Evolutionary conservation across 1,139 yeast species (phyloP), one percentile per base, ranked within the genome.

Genomic region (Protomyces macrosporus): DNA sequence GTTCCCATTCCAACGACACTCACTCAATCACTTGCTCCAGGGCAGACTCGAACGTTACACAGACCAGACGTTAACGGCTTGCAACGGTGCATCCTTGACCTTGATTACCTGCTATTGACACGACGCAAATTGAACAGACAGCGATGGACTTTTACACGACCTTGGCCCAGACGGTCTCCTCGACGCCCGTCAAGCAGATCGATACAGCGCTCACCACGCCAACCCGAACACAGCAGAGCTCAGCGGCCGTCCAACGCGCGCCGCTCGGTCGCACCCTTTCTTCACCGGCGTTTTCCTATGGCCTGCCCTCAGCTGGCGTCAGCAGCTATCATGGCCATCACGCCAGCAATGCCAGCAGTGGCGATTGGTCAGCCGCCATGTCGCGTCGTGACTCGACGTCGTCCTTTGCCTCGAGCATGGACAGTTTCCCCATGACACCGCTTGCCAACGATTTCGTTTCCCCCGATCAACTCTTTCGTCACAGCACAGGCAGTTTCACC

Each of bases 381-480:
- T 58, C 62, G 6, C 45, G 62, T 14, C 53, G 62, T 32, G 62
- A 58, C 45, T 58, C 62, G 52, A 52, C 56, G 35, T 58, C 62
- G 23, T 58, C 62, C 32, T 58, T 58, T 33, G 56, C 62, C 23
- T 58, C 62, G 35, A 51, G 56, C 53, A 51, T 58, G 51, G 62
- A 58, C 45, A 58, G 62, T 33, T 58, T 55, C 42, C 62, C 62
- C 56, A 58, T 58, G 62, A 58, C 62, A 2, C 62, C 62, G 39
- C 52, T 58, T 30, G 35, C 54, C 30, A 56, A 58, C 33, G 62
- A 58, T 34, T 58, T 52, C 30, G 35, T 58, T 35, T 48, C 62
- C 6, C 62, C 62, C 7, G 62, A 58, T n/a, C 53, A 51, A 50
- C 52, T 58, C 12, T 58, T 39, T 39, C 45, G 62, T 16, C 53